phyloP scores from a whole-genome alignment of 441 rosid species.

The Euphorbia schlechtendalii region DNA sequence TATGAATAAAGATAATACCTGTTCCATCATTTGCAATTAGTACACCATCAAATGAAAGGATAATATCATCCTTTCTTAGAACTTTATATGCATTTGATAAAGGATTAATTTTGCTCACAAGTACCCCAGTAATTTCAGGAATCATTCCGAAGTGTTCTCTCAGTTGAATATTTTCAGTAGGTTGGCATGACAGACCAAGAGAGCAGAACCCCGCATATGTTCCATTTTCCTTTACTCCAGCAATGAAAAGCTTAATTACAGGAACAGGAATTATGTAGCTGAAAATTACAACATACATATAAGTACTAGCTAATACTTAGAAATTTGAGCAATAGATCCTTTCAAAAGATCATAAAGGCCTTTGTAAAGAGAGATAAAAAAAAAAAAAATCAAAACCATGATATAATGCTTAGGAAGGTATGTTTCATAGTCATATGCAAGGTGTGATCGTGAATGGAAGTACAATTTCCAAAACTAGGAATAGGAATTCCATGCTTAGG shows the following conservation, averaged over 20 bases:
- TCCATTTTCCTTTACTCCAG: conserved; percentile 63
- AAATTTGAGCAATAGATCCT: no score
- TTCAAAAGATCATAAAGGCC: no score
- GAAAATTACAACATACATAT: conserved; percentile 19
- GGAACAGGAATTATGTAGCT: conserved; percentile 89
- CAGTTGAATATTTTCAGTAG: conserved; percentile 72
- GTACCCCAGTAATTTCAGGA: conserved; percentile 71
- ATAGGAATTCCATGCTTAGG: neutral
- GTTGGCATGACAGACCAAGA: conserved; percentile 75
- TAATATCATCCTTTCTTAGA: conserved; percentile 67
- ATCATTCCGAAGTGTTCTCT: conserved; percentile 54
- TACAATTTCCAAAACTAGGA: no score
- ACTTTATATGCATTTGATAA: conserved; percentile 48
- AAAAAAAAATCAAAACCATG: no score
- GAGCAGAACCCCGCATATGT: conserved; percentile 72
- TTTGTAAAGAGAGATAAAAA: no score
- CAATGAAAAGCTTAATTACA: conserved; percentile 66
- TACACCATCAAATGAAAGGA: conserved; percentile 71
- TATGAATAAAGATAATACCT: conserved; percentile 33
- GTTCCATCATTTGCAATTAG: conserved; percentile 88
- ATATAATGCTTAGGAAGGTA: no score
- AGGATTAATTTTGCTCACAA: conserved; percentile 75
- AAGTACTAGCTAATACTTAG: conserved; percentile 11
- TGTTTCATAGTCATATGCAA: no score
- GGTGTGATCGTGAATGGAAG: no score